Evolutionary conservation across 2,329 filamentous ascomycete species (phyloP).

Genomic region (Paecilomyces fulvus): DNA sequence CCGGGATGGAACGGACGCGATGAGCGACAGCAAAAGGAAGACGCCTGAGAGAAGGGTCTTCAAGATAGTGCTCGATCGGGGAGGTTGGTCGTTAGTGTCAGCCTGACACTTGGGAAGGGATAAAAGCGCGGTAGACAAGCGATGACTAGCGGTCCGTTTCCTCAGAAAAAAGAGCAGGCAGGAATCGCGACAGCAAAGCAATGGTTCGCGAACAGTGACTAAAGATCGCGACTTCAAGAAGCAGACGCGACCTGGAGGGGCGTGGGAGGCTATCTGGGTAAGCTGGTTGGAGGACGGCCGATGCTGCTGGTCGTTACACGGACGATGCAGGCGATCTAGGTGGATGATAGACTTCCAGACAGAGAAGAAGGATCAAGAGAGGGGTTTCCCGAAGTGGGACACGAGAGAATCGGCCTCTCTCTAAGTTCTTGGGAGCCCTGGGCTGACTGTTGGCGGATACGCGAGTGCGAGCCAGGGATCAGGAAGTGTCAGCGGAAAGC

Average conservation of each 20-base stretch:
- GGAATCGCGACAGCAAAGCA: neutral
- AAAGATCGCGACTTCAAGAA: neutral
- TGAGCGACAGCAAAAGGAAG: neutral
- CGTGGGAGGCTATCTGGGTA: neutral
- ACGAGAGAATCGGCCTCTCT: neutral
- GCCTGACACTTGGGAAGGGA: neutral
- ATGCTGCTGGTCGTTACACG: neutral
- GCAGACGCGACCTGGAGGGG: neutral
- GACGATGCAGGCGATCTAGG: neutral
- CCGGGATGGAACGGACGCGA: neutral
- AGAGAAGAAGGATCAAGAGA: neutral
- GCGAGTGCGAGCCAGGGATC: neutral
- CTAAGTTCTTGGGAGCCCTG: neutral
- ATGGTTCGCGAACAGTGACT: neutral
- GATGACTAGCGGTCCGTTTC: neutral
- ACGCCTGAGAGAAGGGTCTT: neutral
- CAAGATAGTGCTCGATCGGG: neutral
- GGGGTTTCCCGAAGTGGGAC: neutral
- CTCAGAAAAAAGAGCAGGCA: neutral
- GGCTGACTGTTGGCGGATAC: neutral
- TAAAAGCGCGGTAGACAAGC: neutral
- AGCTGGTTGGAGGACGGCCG: neutral
- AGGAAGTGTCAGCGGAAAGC: neutral
- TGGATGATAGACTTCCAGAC: neutral
- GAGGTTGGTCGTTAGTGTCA: neutral